phyloP scores from a whole-genome alignment of 2,329 filamentous ascomycete genomes.

The Diaporthe sp. region DNA sequence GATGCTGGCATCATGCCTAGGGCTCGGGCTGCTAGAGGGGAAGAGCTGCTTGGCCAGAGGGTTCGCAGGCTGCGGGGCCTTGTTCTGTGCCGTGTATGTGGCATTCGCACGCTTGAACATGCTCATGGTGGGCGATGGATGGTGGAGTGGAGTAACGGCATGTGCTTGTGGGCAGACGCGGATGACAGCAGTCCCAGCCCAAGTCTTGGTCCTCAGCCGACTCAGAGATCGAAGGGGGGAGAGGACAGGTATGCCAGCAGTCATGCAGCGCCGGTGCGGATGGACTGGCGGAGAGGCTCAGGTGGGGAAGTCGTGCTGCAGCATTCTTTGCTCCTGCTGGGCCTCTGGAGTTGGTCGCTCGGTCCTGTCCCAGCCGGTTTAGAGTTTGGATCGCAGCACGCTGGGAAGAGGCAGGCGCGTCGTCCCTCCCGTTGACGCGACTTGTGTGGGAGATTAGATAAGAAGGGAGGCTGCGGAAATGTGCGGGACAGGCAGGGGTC shows the following conservation, averaged over 20 bases:
- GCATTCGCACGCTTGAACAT: slow-evolving; percentile 37
- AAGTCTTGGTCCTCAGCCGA: slow-evolving; percentile 27
- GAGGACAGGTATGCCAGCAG: slow-evolving; percentile 34
- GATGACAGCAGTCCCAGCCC: slow-evolving; percentile 16
- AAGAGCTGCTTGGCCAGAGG: slow-evolving; percentile 63
- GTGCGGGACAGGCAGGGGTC: neutral
- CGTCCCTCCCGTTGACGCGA: slow-evolving; percentile 8
- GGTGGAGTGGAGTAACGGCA: neutral
- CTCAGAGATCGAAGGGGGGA: slow-evolving; percentile 37
- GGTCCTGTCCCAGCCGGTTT: slow-evolving; percentile 4
- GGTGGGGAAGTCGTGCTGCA: slow-evolving; percentile 22
- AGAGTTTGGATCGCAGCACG: neutral
- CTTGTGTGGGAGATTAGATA: slow-evolving; percentile 24
- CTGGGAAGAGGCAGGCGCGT: slow-evolving; percentile 17
- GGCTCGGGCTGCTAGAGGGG: slow-evolving; percentile 65
- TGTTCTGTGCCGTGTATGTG: slow-evolving; percentile 50
- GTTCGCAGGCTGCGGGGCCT: slow-evolving; percentile 37
- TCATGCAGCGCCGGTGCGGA: slow-evolving; percentile 39
- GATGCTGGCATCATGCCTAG: slow-evolving; percentile 57
- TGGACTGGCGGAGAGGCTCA: slow-evolving; percentile 17
- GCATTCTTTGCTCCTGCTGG: slow-evolving; percentile 19
- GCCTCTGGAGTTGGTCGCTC: slow-evolving; percentile 23
- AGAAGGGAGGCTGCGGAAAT: neutral
- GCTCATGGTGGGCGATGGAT: slow-evolving; percentile 16
- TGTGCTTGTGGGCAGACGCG: slow-evolving; percentile 9